Evolutionary conservation across 495 filamentous ascomycete species (phyloP).

Genomic region (Pseudoneurospora amorphoporcata): DNA sequence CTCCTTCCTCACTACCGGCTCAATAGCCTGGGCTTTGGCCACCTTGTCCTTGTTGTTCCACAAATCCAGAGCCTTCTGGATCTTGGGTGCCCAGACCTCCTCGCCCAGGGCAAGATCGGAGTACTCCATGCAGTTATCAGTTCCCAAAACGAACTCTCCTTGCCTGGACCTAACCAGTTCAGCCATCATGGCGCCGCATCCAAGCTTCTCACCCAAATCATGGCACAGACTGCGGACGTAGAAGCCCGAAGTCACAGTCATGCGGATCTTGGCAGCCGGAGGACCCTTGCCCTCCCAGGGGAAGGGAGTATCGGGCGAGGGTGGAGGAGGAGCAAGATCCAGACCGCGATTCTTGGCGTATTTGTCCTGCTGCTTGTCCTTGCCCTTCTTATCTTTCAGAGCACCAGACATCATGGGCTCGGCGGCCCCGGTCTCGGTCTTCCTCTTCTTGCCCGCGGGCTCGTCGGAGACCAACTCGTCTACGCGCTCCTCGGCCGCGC

Average conservation of each 20-base stretch:
- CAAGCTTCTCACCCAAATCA: slow-evolving; percentile 76
- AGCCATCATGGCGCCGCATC: slow-evolving; percentile 79
- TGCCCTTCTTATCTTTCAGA: slow-evolving; percentile 16
- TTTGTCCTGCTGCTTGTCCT: slow-evolving; percentile 8
- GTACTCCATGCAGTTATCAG: slow-evolving; percentile 68
- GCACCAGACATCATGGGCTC: slow-evolving; percentile 45
- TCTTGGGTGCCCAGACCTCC: slow-evolving; percentile 70
- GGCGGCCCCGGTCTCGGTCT: slow-evolving; percentile 21
- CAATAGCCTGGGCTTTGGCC: not conserved
- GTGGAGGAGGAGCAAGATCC: slow-evolving; percentile 24
- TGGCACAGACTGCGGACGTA: slow-evolving; percentile 92
- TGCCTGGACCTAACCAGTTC: slow-evolving; percentile 73
- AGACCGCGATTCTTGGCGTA: slow-evolving; percentile 24
- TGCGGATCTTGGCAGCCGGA: slow-evolving; percentile 67
- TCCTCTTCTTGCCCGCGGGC: slow-evolving; percentile 17
- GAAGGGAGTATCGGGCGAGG: slow-evolving; percentile 22
- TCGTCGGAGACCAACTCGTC: slow-evolving; percentile 28
- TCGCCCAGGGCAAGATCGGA: slow-evolving; percentile 68
- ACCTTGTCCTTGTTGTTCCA: slow-evolving; percentile 11
- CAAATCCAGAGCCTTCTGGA: slow-evolving; percentile 47
- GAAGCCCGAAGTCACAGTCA: slow-evolving; percentile 94
- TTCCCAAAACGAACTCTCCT: slow-evolving; percentile 58
- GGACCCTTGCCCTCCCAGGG: slow-evolving; percentile 43
- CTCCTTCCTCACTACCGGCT: not conserved
- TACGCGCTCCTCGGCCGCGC: slow-evolving; percentile 35